Conservation (phyloP, 768 basidiomycete species). For the Galerina sulciceps region DNA sequence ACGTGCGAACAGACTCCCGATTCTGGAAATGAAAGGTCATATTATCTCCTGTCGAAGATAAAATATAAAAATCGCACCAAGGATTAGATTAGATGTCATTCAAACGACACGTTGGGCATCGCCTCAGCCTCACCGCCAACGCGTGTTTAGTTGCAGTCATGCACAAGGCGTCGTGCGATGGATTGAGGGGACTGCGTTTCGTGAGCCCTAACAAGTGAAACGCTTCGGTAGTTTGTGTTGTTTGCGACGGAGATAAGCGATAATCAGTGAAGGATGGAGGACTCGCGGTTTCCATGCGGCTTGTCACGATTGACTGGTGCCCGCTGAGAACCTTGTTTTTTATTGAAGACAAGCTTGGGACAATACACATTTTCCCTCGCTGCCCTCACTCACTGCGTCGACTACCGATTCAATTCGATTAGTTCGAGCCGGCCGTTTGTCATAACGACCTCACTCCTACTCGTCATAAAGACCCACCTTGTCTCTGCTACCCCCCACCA, state of each 20-base stretch:
- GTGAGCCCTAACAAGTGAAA: background rate
- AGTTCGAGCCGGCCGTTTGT: background rate
- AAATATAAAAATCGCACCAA: too few relatives aligned
- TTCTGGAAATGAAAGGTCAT: background rate
- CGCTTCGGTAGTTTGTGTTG: background rate
- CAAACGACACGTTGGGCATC: background rate
- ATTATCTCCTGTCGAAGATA: too few relatives aligned
- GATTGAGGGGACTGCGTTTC: background rate
- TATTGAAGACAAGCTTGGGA: background rate
- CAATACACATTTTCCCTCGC: background rate
- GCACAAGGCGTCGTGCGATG: background rate
- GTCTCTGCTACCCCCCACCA: background rate
- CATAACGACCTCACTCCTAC: background rate
- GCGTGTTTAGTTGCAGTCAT: background rate
- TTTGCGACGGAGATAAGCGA: background rate
- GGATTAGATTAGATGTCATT: constrained; percentile 1
- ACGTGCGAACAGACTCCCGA: background rate
- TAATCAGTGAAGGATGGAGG: background rate
- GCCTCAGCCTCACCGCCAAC: background rate
- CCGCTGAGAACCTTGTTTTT: background rate
- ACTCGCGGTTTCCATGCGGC: constrained; percentile 1
- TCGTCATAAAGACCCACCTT: background rate
- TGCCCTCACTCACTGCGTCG: background rate
- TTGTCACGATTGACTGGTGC: background rate
- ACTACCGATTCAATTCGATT: background rate